Conservation (phyloP, 331 rosid species). For the Arachis monticola region DNA sequence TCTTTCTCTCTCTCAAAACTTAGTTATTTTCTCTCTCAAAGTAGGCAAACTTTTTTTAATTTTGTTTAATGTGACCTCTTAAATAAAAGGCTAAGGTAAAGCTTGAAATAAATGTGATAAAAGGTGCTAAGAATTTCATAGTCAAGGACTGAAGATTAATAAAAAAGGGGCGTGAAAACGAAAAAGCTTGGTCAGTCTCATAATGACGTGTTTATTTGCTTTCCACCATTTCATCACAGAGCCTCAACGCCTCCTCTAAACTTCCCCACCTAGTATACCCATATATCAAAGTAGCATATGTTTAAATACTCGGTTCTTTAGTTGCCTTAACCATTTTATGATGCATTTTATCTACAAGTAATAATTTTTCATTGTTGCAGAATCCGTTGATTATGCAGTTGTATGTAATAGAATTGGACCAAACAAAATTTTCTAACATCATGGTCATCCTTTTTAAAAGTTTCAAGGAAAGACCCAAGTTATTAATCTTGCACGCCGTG, state of each 20-base stretch:
- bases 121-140: too few relatives aligned
- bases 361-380: constrained; percentile 52
- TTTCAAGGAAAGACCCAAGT: constrained; percentile 58
- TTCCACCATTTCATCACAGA: constrained; percentile 62
- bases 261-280: constrained; percentile 58
- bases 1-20: too few relatives aligned
- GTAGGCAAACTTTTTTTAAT: too few relatives aligned
- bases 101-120: background rate
- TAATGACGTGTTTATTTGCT: constrained; percentile 30
- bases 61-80: constrained; percentile 50
- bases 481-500: constrained; percentile 55
- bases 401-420: constrained; percentile 55
- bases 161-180: constrained; percentile 47
- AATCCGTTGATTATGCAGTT: constrained; percentile 62
- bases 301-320: constrained; percentile 45
- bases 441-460: constrained; percentile 45
- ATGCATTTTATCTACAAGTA: constrained; percentile 48
- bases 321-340: constrained; percentile 53
- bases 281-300: constrained; percentile 62
- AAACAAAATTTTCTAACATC: constrained; percentile 47
- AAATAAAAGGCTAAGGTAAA: constrained; percentile 55
- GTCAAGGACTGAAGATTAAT: too few relatives aligned
- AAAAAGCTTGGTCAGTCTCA: constrained; percentile 55
- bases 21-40: too few relatives aligned
- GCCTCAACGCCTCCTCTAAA: constrained; percentile 56